These are phyloP conservation scores for Myotisia sp. DNA, from an alignment of 2,329 filamentous ascomycete species.

Conservation along the genomic window DNA sequence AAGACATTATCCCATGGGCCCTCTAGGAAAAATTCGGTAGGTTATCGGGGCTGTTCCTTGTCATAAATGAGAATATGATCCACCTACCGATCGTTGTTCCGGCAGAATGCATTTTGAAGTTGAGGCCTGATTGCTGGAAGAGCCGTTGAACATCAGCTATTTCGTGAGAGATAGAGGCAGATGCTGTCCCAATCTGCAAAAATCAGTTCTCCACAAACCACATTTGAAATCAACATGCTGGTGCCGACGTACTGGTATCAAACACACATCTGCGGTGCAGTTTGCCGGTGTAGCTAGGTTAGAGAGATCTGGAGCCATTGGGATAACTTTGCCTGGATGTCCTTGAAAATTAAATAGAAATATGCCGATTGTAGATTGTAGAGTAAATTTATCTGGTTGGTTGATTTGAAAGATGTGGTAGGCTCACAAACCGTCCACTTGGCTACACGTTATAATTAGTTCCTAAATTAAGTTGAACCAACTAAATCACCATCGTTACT, in stretches of 20 bases:
- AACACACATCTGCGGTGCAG: conserved; percentile 81
- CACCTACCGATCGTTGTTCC: conserved; percentile 77
- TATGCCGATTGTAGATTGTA: too few species aligned
- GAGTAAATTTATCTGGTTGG: too few species aligned
- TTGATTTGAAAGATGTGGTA: too few species aligned
- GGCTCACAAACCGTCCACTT: too few species aligned
- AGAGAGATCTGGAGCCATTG: conserved; percentile 3
- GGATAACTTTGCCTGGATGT: too few species aligned
- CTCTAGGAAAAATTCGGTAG: conserved; percentile 41
- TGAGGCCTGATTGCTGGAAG: conserved; percentile 64
- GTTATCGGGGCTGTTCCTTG: not conserved
- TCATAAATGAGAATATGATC: too few species aligned
- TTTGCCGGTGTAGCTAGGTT: conserved; percentile 47
- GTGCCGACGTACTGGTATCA: conserved; percentile 53
- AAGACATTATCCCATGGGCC: conserved; percentile 85
- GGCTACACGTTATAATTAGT: too few species aligned
- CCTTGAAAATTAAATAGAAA: too few species aligned
- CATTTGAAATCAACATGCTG: not conserved
- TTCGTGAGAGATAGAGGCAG: conserved; percentile 61
- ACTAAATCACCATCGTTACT: too few species aligned
- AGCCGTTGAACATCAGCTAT: conserved; percentile 80
- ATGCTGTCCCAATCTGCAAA: conserved; percentile 61
- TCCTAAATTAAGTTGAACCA: too few species aligned
- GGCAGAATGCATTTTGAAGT: conserved; percentile 81
- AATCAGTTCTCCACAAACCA: not conserved